A percentile compares a stretch with the other conserved stretches of the same genome.
Evolutionary conservation across 1,284 basidiomycete genomes (phyloP).

Genomic region (Trametes pubescens): DNA sequence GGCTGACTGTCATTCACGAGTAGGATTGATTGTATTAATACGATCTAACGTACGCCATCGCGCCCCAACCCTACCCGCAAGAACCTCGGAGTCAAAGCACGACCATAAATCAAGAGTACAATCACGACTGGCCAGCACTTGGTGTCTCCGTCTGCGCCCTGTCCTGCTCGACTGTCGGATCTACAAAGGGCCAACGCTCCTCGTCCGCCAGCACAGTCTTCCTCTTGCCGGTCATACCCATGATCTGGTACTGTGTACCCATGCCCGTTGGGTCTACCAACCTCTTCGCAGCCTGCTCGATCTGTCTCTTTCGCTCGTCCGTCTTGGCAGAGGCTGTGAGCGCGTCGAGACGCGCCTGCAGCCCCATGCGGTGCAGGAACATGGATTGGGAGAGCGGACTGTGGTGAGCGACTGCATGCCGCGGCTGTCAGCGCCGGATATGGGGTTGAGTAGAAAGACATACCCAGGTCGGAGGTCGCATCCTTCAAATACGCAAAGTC

Average conservation of each 20-base stretch:
- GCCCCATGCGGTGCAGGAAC: conserved; percentile 68
- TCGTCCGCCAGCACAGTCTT: conserved; percentile 25
- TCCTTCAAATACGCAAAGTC: conserved; percentile 92
- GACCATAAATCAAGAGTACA: neutral
- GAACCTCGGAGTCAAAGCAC: no score
- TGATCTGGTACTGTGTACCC: conserved; percentile 71
- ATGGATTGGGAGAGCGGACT: conserved; percentile 67
- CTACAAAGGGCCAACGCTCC: conserved; percentile 46
- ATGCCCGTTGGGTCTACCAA: conserved; percentile 70
- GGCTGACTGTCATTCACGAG: no score
- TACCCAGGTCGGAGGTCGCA: conserved; percentile 73
- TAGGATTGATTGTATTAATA: no score
- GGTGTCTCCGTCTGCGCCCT: neutral
- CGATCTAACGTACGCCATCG: neutral
- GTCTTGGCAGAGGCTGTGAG: conserved; percentile 55
- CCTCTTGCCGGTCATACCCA: conserved; percentile 55
- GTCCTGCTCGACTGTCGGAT: neutral
- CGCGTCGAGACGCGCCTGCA: conserved; percentile 59
- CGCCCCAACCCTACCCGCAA: neutral
- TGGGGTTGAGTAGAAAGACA: conserved; percentile 31
- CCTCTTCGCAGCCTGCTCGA: conserved; percentile 58
- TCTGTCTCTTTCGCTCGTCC: conserved; percentile 52
- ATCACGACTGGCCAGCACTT: neutral
- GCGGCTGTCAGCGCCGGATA: neutral
- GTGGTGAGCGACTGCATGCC: conserved; percentile 47